phyloP scores from a whole-genome alignment of 345 rosid species.

The Populus simonii region DNA sequence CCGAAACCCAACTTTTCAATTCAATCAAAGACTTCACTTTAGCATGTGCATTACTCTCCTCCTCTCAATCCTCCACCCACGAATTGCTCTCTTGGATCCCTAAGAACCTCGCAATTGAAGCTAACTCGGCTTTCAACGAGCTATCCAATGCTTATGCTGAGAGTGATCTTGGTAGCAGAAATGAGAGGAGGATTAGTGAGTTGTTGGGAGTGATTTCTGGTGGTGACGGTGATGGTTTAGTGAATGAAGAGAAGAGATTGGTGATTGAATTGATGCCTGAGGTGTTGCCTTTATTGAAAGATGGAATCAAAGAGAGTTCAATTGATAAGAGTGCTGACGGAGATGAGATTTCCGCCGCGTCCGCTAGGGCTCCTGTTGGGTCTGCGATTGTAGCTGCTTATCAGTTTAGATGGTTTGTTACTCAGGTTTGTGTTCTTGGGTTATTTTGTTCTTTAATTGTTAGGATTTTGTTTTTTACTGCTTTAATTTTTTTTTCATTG shows the following conservation, averaged over 20 bases:
- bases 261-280: conserved; percentile 52
- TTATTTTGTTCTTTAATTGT: neutral
- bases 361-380: conserved; percentile 69
- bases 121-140: conserved; percentile 36
- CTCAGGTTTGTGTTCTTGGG: conserved; percentile 47
- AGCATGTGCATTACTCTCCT: conserved; percentile 64
- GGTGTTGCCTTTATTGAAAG: conserved; percentile 57
- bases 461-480: neutral
- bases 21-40: conserved; percentile 47
- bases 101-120: conserved; percentile 24
- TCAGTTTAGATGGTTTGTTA: conserved; percentile 83
- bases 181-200: conserved; percentile 25
- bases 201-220: conserved; percentile 13
- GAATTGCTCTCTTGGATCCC: conserved; percentile 78
- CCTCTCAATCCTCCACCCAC: conserved; percentile 52
- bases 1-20: conserved; percentile 21
- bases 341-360: conserved; percentile 55
- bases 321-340: conserved; percentile 47
- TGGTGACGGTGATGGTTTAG: conserved; percentile 1
- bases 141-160: conserved; percentile 36
- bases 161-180: conserved; percentile 19
- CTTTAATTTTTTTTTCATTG: neutral
- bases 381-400: conserved; percentile 60
- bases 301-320: conserved; percentile 59
- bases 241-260: conserved; percentile 31